Percentiles rank a stretch among this genome's conserved stretches.
Evolutionary conservation across 495 filamentous ascomycete genomes (phyloP).

Genomic region (Penicillium egyptiacum): DNA sequence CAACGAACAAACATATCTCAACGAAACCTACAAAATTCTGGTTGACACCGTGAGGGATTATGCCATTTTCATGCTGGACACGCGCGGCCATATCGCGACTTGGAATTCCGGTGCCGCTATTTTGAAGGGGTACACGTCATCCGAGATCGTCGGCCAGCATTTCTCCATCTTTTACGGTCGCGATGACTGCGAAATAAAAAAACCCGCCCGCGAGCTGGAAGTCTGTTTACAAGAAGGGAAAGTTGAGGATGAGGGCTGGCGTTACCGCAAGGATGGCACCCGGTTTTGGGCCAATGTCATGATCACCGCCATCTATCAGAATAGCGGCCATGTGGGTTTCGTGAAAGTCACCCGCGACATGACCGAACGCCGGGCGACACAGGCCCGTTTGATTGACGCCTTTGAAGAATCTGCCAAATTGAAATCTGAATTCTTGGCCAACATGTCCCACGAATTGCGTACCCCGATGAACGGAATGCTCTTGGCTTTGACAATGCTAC

Average conservation of each 20-base stretch:
- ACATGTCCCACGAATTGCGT: constrained; percentile 89
- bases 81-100: constrained; percentile 55
- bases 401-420: constrained; percentile 65
- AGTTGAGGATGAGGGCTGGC: constrained; percentile 67
- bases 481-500: constrained; percentile 67
- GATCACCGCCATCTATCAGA: constrained; percentile 60
- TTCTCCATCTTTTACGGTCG: constrained; percentile 62
- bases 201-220: constrained; percentile 56
- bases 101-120: constrained; percentile 63
- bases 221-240: constrained; percentile 59
- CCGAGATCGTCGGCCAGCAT: constrained; percentile 62
- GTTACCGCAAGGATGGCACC: constrained; percentile 60
- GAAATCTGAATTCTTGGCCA: constrained; percentile 68
- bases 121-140: constrained; percentile 56
- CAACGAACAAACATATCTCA: constrained; percentile 46
- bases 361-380: constrained; percentile 60
- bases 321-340: constrained; percentile 60
- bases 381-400: constrained; percentile 56
- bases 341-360: constrained; percentile 66
- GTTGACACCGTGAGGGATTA: constrained; percentile 67
- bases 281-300: constrained; percentile 69
- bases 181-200: constrained; percentile 52
- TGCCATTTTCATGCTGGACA: constrained; percentile 67
- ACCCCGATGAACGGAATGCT: constrained; percentile 79
- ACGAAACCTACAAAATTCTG: constrained; percentile 62